Evolutionary conservation across 106 monocot genomes (phyloP).

Genomic region (Iris macrosiphon): DNA sequence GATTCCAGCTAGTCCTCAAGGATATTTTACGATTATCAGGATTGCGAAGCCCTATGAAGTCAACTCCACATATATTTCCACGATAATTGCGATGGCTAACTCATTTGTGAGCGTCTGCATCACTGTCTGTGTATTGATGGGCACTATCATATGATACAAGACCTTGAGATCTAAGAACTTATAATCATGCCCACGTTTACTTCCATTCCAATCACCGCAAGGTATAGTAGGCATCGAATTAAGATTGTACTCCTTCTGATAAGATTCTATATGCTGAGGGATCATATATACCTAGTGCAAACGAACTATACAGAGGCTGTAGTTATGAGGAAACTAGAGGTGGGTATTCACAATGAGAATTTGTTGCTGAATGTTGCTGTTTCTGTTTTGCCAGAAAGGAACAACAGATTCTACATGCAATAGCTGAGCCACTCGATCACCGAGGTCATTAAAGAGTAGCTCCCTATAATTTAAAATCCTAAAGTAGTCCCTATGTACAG

Average conservation of each 20-base stretch:
- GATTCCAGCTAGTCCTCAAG: conserved; percentile 85
- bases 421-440: conserved; percentile 93
- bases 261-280: conserved; percentile 86
- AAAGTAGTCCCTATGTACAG: conserved; percentile 68
- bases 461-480: conserved; percentile 65
- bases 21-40: conserved; percentile 60
- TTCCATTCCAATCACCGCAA: conserved; percentile 99
- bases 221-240: conserved; percentile 76
- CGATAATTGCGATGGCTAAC: conserved; percentile 97
- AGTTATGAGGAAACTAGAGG: conserved; percentile 91
- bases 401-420: conserved; percentile 78
- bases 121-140: conserved; percentile 86
- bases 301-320: conserved; percentile 67
- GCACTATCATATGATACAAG: conserved; percentile 95
- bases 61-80: conserved; percentile 98
- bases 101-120: conserved; percentile 98
- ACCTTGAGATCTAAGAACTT: conserved; percentile 91
- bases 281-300: conserved; percentile 95
- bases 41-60: conserved; percentile 98
- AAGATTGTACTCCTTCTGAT: conserved; percentile 80
- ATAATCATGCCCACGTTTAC: conserved; percentile 96
- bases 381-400: conserved; percentile 49
- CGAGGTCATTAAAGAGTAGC: conserved; percentile 90
- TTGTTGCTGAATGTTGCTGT: conserved; percentile 46
- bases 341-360: conserved; percentile 95